Evolutionary conservation across 23 red algal species (phyloP).

Genomic region (Gracilaria vermiculophylla): DNA sequence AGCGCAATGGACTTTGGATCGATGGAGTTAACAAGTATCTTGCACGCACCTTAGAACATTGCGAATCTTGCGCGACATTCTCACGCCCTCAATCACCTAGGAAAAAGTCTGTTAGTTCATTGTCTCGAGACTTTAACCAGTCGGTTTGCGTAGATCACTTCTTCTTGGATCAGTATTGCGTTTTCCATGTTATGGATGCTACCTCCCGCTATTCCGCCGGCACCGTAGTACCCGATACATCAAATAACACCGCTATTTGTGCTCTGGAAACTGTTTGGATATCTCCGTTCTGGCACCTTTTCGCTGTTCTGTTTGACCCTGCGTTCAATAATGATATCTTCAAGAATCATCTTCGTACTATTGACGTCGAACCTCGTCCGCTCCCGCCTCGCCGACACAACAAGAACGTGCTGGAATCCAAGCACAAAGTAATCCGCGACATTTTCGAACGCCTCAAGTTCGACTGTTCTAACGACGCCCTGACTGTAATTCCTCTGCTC

Average conservation of each 20-base stretch:
- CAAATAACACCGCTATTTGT: not conserved
- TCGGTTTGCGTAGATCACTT: slow-evolving; percentile 24
- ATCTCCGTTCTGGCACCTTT: slow-evolving; percentile 6
- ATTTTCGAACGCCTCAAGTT: not conserved
- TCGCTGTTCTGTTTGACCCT: slow-evolving; percentile 27
- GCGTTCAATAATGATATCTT: slow-evolving; percentile 11
- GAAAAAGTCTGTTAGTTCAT: not conserved
- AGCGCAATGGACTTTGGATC: slow-evolving; percentile 8
- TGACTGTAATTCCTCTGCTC: not conserved
- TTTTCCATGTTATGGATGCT: slow-evolving; percentile 26
- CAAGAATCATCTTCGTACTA: not conserved
- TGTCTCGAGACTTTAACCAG: slow-evolving; percentile 12
- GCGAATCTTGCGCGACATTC: not conserved
- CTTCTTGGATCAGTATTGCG: not conserved
- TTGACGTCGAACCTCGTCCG: not conserved
- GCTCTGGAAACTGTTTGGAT: slow-evolving; percentile 6
- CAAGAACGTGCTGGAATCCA: slow-evolving; percentile 40
- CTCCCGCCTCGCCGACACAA: not conserved
- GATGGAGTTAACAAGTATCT: slow-evolving; percentile 12
- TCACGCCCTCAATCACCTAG: not conserved
- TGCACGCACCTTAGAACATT: not conserved
- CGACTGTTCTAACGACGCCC: not conserved
- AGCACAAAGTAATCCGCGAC: not conserved
- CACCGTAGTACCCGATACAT: not conserved
- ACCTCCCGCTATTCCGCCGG: slow-evolving; percentile 9